Conservation (phyloP, 2,329 filamentous ascomycete genomes). For the Claviceps humidiphila region DNA sequence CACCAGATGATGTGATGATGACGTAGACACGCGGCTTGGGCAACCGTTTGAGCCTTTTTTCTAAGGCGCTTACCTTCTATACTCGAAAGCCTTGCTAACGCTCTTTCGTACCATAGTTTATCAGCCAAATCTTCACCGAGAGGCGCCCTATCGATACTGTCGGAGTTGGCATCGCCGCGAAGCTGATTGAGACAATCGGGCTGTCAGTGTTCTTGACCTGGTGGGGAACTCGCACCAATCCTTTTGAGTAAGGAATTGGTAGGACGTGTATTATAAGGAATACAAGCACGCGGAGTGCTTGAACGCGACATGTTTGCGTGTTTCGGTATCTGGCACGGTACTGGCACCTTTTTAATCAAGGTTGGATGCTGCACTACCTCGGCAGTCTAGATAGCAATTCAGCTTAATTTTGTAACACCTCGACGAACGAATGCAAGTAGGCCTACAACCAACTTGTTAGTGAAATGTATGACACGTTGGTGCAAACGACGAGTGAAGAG, state of each 20-base stretch:
- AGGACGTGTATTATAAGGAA: neutral
- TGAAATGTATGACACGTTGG: neutral
- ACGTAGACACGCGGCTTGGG: neutral
- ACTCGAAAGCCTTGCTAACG: neutral
- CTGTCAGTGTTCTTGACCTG: slow-evolving; percentile 86
- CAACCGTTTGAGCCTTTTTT: neutral
- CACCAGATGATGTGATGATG: neutral
- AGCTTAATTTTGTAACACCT: neutral
- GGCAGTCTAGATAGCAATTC: slow-evolving; percentile 2
- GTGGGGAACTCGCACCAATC: slow-evolving; percentile 94
- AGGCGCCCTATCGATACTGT: slow-evolving; percentile 86
- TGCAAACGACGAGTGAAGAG: neutral
- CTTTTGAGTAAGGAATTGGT: slow-evolving; percentile 52
- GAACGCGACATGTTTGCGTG: neutral
- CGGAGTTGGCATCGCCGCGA: slow-evolving; percentile 69
- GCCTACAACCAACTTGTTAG: neutral
- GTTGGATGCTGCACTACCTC: neutral
- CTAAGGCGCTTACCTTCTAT: neutral
- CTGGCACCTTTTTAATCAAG: neutral
- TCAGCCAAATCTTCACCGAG: slow-evolving; percentile 78
- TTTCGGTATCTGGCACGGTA: neutral
- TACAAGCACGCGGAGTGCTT: neutral
- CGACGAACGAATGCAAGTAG: neutral
- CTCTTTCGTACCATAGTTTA: slow-evolving; percentile 43
- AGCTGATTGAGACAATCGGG: slow-evolving; percentile 85